phyloP scores from a whole-genome alignment of 257 asterid genomes.

The Forsythia suspensa region DNA sequence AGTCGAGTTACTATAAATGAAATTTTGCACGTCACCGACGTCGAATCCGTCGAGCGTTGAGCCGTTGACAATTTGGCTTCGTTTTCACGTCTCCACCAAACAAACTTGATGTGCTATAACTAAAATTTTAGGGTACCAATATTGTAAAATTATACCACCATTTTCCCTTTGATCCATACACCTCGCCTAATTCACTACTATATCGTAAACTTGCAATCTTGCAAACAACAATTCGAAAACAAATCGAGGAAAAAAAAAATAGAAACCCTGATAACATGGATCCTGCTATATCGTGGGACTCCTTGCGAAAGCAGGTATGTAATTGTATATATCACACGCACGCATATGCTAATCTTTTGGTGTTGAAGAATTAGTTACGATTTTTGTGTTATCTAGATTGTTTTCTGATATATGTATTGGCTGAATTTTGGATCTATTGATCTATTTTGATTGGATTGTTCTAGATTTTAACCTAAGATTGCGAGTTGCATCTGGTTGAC shows the following conservation, averaged over 20 bases:
- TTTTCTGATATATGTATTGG: not conserved
- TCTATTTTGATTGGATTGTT: not conserved
- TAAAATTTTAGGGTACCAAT: not conserved
- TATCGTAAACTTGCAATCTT: not conserved
- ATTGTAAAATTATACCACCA: not conserved
- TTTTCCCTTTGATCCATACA: not conserved
- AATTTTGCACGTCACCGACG: not conserved
- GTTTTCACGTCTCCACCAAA: conserved; percentile 22
- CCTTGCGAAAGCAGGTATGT: conserved; percentile 87
- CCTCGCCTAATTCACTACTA: not conserved
- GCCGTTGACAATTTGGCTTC: conserved; percentile 33
- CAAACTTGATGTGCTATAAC: not conserved
- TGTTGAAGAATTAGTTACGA: not conserved
- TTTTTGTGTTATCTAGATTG: not conserved
- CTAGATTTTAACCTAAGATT: not conserved
- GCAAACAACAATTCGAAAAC: not conserved
- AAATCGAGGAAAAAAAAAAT: not conserved
- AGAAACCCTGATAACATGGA: conserved; percentile 39
- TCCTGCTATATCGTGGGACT: conserved; percentile 89
- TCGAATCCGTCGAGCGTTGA: not conserved
- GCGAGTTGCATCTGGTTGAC: not conserved
- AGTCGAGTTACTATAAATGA: not conserved
- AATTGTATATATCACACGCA: not conserved
- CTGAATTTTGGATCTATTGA: not conserved
- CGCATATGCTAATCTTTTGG: not conserved